These are phyloP conservation scores for Erythrophleum ivorense DNA, from an alignment of 331 rosid genomes.

Conservation along the genomic window DNA sequence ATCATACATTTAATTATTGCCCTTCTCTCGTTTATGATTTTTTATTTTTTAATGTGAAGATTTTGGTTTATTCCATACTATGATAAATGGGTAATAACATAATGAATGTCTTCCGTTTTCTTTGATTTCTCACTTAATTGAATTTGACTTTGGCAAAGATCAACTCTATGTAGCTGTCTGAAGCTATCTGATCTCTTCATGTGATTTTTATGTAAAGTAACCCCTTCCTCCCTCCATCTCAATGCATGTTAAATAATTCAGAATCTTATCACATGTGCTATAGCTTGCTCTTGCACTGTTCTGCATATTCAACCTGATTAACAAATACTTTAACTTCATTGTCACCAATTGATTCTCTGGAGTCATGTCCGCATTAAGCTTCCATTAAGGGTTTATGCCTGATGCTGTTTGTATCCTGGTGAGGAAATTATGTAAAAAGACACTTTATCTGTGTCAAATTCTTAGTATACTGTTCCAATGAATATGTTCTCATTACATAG, in stretches of 20 bases:
- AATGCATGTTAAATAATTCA: not conserved
- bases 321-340: not conserved
- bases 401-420: conserved; percentile 22
- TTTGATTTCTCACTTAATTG: conserved; percentile 30
- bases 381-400: conserved; percentile 22
- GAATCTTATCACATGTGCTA: not conserved
- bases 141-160: conserved; percentile 25
- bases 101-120: conserved; percentile 9
- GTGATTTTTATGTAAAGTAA: conserved; percentile 11
- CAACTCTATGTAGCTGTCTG: not conserved
- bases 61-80: conserved; percentile 32
- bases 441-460: conserved; percentile 12
- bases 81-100: conserved; percentile 15
- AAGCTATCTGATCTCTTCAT: not conserved
- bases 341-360: conserved; percentile 8
- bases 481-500: conserved; percentile 44
- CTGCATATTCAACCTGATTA: conserved; percentile 8
- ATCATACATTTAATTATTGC: conserved; percentile 30
- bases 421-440: not conserved
- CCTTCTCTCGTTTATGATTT: conserved; percentile 9
- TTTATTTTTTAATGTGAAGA: not conserved
- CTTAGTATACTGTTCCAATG: conserved; percentile 4
- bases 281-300: not conserved
- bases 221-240: not conserved
- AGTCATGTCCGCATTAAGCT: conserved; percentile 12